Percentiles rank a stretch among this genome's conserved stretches.
Conservation (phyloP, 495 filamentous ascomycete genomes). For the Wilcoxina mikolae region DNA sequence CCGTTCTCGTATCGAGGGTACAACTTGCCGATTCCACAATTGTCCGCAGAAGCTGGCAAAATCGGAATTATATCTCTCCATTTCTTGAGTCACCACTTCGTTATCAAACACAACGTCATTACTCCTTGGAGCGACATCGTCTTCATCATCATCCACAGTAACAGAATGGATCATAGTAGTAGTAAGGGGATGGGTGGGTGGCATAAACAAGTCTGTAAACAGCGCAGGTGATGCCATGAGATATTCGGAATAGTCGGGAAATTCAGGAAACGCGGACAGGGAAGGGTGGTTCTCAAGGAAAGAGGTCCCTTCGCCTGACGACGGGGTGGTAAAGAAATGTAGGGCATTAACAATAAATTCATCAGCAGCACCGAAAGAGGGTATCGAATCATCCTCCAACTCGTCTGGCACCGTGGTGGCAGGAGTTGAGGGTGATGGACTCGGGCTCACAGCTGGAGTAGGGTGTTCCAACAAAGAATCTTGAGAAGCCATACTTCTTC, state of each 20-base stretch:
- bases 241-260: background rate
- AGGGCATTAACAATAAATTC: background rate
- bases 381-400: background rate
- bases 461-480: background rate
- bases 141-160: background rate
- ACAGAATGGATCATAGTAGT: background rate
- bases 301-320: background rate
- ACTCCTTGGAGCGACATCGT: background rate
- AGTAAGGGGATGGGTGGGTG: background rate
- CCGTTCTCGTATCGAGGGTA: conserved; percentile 9
- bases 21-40: background rate
- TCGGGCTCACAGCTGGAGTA: background rate
- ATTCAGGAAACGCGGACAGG: background rate
- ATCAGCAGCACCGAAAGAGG: background rate
- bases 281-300: conserved; percentile 1
- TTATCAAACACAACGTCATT: conserved; percentile 4
- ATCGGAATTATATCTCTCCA: conserved; percentile 28
- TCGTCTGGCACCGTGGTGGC: background rate
- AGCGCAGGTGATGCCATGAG: background rate
- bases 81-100: conserved; percentile 14
- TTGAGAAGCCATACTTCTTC: background rate
- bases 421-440: background rate
- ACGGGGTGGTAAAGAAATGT: background rate
- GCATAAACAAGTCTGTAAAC: background rate
- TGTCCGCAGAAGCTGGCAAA: conserved; percentile 22